Base-by-base conservation (phyloP, 1,284 basidiomycete species). In the Irpex sp. region DNA sequence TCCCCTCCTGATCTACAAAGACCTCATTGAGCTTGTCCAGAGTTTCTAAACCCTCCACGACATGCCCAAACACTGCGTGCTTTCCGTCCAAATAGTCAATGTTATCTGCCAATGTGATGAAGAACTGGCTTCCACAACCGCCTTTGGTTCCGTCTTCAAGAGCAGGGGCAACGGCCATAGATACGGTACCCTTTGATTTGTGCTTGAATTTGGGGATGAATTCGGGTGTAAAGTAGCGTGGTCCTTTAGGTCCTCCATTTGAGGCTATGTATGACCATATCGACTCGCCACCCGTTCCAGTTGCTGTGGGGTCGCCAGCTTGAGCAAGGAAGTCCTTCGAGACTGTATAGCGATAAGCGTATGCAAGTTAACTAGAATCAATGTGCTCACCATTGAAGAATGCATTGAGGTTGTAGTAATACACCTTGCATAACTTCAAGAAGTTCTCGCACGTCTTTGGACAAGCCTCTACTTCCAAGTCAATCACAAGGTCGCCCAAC, bases 311-410 rank as follows among this genome's bases (percentile, higher is more conserved):
- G 71, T 98, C 97, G 39, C 97, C 97, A 2, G 87, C 85, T 77
- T 99, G 97, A 11, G 95, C 95, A 60, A 99, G 85, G 69, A 99
- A 99, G 74, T 98, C 93, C 75, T 95, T 97, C 43, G 95, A 95
- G 6, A 99, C 96, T 93, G 71, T 7, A 53, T 69, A 65, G 65
- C 51, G 56, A 35, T 46, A 49, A 66, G 47, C 46, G 33, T 62
- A n/a, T 60, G 43, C n/a, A 57, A 49, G 33, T 51, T 36, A 65
- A 15, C 26, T 39, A n/a, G 26, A 54, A 39, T 11, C 31, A 43
- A 33, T n/a, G 35, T 43, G 76, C 88, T 61, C 66, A 94, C 94
- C 93, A 77, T 98, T 97, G 83, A 97, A 97, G 81, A 99, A 98
- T 0, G 94, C 93, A 74, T 95, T 93, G 67, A 97, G 79, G 74